Evolutionary conservation across 768 basidiomycete species (phyloP).

Genomic region (Boletus edulis): DNA sequence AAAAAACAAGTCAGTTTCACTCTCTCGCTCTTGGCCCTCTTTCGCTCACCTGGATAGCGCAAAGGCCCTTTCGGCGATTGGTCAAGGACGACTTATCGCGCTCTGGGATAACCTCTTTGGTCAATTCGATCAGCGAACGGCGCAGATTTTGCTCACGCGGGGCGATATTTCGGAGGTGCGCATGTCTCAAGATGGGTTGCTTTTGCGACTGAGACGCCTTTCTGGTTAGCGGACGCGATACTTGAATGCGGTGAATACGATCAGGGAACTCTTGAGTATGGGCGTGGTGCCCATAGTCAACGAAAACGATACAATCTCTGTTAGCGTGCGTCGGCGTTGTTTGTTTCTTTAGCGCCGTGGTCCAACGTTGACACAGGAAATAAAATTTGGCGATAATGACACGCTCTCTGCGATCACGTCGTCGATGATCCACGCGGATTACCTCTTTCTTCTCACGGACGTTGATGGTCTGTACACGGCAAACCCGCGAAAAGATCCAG

Average conservation of each 20-base stretch:
- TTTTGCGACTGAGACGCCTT: slow-evolving; percentile 3
- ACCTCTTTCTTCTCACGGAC: slow-evolving; percentile 93
- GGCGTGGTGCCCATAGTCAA: slow-evolving; percentile 98
- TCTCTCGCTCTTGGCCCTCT: not conserved
- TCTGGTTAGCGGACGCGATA: slow-evolving; percentile 81
- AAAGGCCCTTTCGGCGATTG: slow-evolving; percentile 94
- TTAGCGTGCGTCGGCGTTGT: slow-evolving; percentile 65
- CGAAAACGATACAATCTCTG: slow-evolving; percentile 98
- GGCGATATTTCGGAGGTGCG: slow-evolving; percentile 96
- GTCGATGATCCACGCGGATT: slow-evolving; percentile 97
- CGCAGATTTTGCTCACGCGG: slow-evolving; percentile 89
- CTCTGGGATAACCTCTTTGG: slow-evolving; percentile 97
- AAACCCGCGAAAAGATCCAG: slow-evolving; percentile 89
- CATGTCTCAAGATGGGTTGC: not conserved
- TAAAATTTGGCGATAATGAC: slow-evolving; percentile 99
- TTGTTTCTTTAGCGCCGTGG: not conserved
- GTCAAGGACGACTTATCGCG: slow-evolving; percentile 93
- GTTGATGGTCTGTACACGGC: slow-evolving; percentile 95
- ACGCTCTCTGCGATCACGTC: slow-evolving; percentile 96
- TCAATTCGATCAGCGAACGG: slow-evolving; percentile 92
- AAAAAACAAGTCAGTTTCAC: slow-evolving; percentile 80
- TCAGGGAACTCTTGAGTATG: slow-evolving; percentile 87
- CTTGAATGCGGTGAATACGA: slow-evolving; percentile 93
- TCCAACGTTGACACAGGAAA: slow-evolving; percentile 63
- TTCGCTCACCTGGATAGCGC: slow-evolving; percentile 21